Base-by-base conservation (phyloP, 75 land plant genomes). In the Picea glauca region DNA sequence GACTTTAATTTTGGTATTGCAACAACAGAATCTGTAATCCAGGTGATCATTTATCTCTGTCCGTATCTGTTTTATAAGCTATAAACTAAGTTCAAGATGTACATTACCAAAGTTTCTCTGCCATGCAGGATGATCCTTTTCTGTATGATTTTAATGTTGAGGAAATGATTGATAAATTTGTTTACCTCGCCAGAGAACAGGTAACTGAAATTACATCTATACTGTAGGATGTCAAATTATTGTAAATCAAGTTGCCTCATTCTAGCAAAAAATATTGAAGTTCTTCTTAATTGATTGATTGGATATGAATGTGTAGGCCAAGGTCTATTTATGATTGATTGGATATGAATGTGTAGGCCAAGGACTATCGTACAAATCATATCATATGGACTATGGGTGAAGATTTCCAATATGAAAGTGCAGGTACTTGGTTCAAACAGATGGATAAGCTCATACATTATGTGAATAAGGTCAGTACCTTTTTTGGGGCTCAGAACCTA, bases 321-420 rank as follows among this genome's bases (percentile, higher is more conserved):
- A 92, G 30, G 72, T 86, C 26, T 90, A 90, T 17, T 26, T 26
- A 26, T 50, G 63, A 20, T 62, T 62, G 20, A 20, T 2, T 20
- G 23, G 23, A 62, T 21, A 62, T 21, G 63, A 62, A 23, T 17
- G 5, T 57, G 72, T 91, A 92, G 94, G 92, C 94, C 23, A 92
- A 92, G 30, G 72, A 87, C 26, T 90, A 90, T 17, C 82, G 94
- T 13, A 86, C 94, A 67, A 92, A 92, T 83, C 94, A 92, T 73
- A 81, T 92, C 26, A 92, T 92, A 90, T 92, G 86, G 81, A 92
- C 92, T 6, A 90, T 90, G 94, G 94, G 94, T 67, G 88, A 87
- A 23, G 94, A 92, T 84, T 92, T 90, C 63, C 84, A 84, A 74
- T 92, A 92, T 80, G 90, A 89, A 74, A 85, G 85, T 78, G 91